A percentile compares a stretch with the other conserved stretches of the same genome.
Evolutionary conservation across 495 filamentous ascomycete genomes (phyloP).

Genomic region (Talaromyces borbonicus): DNA sequence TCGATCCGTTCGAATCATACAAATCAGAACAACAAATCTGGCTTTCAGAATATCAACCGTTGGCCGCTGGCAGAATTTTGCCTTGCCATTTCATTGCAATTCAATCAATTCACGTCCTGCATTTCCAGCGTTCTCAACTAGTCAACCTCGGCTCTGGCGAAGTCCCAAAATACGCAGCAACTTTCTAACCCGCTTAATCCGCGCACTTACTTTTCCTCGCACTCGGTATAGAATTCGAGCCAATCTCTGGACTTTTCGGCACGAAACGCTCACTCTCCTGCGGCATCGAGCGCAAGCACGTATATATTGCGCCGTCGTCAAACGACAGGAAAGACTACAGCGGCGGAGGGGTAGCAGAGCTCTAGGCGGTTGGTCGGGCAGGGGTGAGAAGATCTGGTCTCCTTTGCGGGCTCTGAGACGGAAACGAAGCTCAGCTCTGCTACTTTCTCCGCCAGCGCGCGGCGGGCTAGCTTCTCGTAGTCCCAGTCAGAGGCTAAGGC

Average conservation of each 20-base stretch:
- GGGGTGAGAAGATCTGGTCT: slow-evolving; percentile 1
- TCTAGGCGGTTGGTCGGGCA: slow-evolving; percentile 33
- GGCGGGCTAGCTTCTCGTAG: slow-evolving; percentile 10
- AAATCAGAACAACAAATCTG: slow-evolving; percentile 19
- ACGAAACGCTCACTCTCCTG: slow-evolving; percentile 63
- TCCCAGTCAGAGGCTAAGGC: slow-evolving; percentile 16
- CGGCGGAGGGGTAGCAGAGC: slow-evolving; percentile 16
- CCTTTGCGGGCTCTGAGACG: neutral
- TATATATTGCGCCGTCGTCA: slow-evolving; percentile 63
- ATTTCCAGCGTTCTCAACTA: slow-evolving; percentile 11
- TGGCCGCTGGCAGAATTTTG: slow-evolving; percentile 18
- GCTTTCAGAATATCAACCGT: slow-evolving; percentile 31
- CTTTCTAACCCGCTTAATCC: slow-evolving; percentile 19
- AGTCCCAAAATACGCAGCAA: slow-evolving; percentile 7
- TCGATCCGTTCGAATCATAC: no score
- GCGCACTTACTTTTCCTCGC: slow-evolving; percentile 46
- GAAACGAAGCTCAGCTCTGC: neutral
- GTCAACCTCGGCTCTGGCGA: slow-evolving; percentile 5
- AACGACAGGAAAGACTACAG: slow-evolving; percentile 45
- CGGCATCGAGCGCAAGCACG: slow-evolving; percentile 60
- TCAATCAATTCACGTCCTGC: slow-evolving; percentile 13
- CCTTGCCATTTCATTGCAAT: slow-evolving; percentile 11
- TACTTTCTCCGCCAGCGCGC: slow-evolving; percentile 9
- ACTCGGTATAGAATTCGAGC: slow-evolving; percentile 50
- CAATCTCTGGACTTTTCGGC: slow-evolving; percentile 54